Conservation (phyloP, 2,329 filamentous ascomycete species). For the Fusarium cicatricum region DNA sequence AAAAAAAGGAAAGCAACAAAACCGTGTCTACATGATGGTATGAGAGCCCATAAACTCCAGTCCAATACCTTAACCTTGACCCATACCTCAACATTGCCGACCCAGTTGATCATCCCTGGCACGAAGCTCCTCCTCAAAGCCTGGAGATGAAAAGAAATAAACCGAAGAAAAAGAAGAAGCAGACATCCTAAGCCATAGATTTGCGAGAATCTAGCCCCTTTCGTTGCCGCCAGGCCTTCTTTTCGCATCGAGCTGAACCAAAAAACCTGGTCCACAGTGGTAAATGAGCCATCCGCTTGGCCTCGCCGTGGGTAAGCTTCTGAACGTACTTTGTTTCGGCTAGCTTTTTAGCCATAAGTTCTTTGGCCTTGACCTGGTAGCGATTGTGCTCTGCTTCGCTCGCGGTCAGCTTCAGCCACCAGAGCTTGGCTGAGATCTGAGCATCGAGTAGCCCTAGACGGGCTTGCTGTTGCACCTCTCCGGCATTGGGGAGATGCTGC, state of each 20-base stretch:
- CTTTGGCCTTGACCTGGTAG: constrained; percentile 58
- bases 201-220: constrained; percentile 19
- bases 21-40: constrained; percentile 40
- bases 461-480: constrained; percentile 50
- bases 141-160: constrained; percentile 13
- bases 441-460: constrained; percentile 59
- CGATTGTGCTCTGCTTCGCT: constrained; percentile 55
- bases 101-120: constrained; percentile 19
- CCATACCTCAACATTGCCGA: constrained; percentile 34
- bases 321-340: constrained; percentile 44
- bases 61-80: constrained; percentile 29
- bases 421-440: constrained; percentile 64
- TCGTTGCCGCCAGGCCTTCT: constrained; percentile 15
- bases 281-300: constrained; percentile 10
- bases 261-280: constrained; percentile 38
- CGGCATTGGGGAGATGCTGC: constrained; percentile 31
- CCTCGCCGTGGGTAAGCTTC: constrained; percentile 35
- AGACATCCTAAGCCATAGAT: constrained; percentile 23
- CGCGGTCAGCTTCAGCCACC: constrained; percentile 64
- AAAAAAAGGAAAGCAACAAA: constrained; percentile 20
- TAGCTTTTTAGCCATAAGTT: constrained; percentile 51
- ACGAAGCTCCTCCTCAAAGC: constrained; percentile 13
- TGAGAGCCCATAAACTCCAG: constrained; percentile 40
- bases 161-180: constrained; percentile 1
- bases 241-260: constrained; percentile 13